Percentiles rank a stretch among this genome's conserved stretches.
phyloP scores from a whole-genome alignment of 352 stramenopile genomes.

The Phytophthora niederhauseri region DNA sequence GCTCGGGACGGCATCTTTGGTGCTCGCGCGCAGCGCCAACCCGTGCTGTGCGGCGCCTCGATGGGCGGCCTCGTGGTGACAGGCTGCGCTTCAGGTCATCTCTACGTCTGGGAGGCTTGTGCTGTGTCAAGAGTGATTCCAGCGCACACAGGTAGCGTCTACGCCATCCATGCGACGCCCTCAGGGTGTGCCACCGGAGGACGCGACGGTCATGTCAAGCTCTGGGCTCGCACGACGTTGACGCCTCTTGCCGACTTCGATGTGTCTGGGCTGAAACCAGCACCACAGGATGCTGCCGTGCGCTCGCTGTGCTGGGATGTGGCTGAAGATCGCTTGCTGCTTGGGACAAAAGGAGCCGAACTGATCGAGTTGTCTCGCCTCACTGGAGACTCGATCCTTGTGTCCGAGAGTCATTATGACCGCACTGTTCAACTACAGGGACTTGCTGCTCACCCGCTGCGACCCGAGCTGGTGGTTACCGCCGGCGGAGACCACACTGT shows the following conservation, averaged over 20 bases:
- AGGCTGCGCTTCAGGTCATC: constrained; percentile 62
- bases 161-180: constrained; percentile 63
- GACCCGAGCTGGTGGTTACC: constrained; percentile 64
- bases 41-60: constrained; percentile 64
- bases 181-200: constrained; percentile 66
- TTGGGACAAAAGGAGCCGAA: constrained; percentile 73
- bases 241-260: constrained; percentile 69
- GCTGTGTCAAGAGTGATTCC: constrained; percentile 60
- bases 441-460: constrained; percentile 51
- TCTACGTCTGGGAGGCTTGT: constrained; percentile 78
- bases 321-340: constrained; percentile 68
- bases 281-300: constrained; percentile 49
- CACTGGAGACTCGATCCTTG: constrained; percentile 59
- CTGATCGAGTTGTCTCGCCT: constrained; percentile 72
- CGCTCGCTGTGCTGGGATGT: constrained; percentile 73
- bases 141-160: constrained; percentile 72
- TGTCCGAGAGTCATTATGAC: constrained; percentile 73
- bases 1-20: constrained; percentile 70
- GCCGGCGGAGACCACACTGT: constrained; percentile 72
- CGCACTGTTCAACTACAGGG: constrained; percentile 50
- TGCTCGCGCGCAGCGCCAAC: constrained; percentile 55
- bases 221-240: constrained; percentile 60
- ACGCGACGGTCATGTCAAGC: constrained; percentile 69
- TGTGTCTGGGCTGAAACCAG: constrained; percentile 55
- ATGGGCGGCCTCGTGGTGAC: constrained; percentile 63